Evolutionary conservation across 2,329 filamentous ascomycete genomes (phyloP).

Genomic region (Aspergillus pseudoglaucus): DNA sequence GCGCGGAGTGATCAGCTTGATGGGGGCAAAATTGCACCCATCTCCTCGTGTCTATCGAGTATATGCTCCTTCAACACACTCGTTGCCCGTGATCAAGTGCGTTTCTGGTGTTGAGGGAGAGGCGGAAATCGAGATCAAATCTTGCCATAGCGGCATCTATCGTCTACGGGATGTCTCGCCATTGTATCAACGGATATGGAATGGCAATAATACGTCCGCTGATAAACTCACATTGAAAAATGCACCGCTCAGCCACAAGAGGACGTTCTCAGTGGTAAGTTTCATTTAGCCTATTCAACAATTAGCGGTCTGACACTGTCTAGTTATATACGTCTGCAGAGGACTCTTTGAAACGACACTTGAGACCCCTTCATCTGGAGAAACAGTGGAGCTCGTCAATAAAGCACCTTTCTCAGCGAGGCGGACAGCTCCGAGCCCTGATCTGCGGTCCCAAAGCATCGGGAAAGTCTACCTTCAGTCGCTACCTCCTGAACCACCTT

Average conservation of each 20-base stretch:
- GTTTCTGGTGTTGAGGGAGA: slow-evolving; percentile 35
- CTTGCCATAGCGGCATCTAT: slow-evolving; percentile 39
- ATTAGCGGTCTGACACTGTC: slow-evolving; percentile 10
- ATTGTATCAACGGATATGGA: slow-evolving; percentile 50
- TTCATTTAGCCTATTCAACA: not conserved
- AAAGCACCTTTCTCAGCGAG: slow-evolving; percentile 38
- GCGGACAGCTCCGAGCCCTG: slow-evolving; percentile 37
- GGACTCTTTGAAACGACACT: slow-evolving; percentile 35
- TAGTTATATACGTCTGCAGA: slow-evolving; percentile 39
- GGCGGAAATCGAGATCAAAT: slow-evolving; percentile 45
- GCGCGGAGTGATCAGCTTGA: slow-evolving; percentile 50
- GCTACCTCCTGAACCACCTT: slow-evolving; percentile 50
- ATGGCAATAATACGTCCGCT: slow-evolving; percentile 26
- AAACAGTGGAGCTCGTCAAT: slow-evolving; percentile 40
- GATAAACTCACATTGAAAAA: slow-evolving; percentile 27
- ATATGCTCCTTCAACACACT: slow-evolving; percentile 52
- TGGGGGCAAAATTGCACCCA: slow-evolving; percentile 52
- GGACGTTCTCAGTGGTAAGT: slow-evolving; percentile 38
- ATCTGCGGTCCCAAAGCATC: slow-evolving; percentile 51
- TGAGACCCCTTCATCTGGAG: slow-evolving; percentile 38
- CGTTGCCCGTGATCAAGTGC: slow-evolving; percentile 48
- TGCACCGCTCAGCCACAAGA: slow-evolving; percentile 18
- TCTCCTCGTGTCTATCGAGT: slow-evolving; percentile 40
- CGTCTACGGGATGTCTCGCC: slow-evolving; percentile 44
- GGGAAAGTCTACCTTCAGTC: slow-evolving; percentile 56